phyloP scores from a whole-genome alignment of 2,329 filamentous ascomycete genomes.

The Paecilomyces fulvus region DNA sequence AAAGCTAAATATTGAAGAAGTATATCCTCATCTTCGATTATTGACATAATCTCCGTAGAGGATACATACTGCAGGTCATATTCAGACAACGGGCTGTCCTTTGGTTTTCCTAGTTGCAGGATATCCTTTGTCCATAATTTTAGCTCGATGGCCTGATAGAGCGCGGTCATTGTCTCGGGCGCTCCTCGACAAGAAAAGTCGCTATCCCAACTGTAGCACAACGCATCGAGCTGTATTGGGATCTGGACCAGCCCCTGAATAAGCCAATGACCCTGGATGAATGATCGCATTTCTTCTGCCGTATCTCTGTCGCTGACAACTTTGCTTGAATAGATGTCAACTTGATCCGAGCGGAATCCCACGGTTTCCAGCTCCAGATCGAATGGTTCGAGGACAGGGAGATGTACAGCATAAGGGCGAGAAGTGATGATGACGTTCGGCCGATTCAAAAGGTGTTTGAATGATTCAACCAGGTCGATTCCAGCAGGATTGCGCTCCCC shows the following conservation, averaged over 20 bases:
- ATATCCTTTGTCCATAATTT: constrained; percentile 35
- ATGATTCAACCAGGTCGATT: constrained; percentile 12
- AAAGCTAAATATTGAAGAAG: constrained; percentile 30
- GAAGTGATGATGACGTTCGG: constrained; percentile 35
- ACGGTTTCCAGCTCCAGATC: constrained; percentile 35
- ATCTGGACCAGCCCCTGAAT: constrained; percentile 34
- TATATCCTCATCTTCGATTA: constrained; percentile 10
- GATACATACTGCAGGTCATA: background rate
- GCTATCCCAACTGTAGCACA: constrained; percentile 32
- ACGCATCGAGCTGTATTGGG: constrained; percentile 38
- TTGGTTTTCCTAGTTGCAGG: constrained; percentile 15
- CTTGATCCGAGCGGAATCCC: constrained; percentile 31
- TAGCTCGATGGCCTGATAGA: constrained; percentile 7
- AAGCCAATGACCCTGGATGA: constrained; percentile 23
- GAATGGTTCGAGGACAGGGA: constrained; percentile 6
- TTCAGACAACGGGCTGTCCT: constrained; percentile 5
- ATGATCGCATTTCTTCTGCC: constrained; percentile 19
- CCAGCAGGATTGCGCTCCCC: constrained; percentile 8
- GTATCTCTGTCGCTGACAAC: constrained; percentile 2
- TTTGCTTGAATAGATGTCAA: constrained; percentile 24
- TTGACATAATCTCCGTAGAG: constrained; percentile 5
- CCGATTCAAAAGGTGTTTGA: constrained; percentile 23
- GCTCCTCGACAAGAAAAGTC: constrained; percentile 3
- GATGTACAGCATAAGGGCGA: constrained; percentile 19
- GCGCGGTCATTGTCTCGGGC: constrained; percentile 31